These are phyloP conservation scores for Fusarium transvaalense DNA, from an alignment of 2,329 filamentous ascomycete genomes.

Conservation along the genomic window DNA sequence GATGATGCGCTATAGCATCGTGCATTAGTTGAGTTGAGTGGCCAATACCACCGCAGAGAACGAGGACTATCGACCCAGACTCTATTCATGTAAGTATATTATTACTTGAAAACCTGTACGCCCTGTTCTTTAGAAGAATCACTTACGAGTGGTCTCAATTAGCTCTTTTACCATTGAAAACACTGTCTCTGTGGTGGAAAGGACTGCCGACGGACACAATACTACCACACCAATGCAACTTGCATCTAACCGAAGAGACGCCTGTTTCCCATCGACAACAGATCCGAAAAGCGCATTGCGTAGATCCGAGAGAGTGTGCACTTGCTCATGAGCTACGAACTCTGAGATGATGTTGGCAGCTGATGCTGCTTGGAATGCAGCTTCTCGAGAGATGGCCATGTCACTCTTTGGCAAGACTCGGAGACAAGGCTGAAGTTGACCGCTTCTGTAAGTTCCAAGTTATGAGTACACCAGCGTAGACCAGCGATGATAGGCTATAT, in stretches of 20 bases:
- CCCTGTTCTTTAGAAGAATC: too few species aligned
- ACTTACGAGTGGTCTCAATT: conserved; percentile 5
- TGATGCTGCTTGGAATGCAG: background rate
- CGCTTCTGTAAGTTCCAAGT: background rate
- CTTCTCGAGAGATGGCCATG: background rate
- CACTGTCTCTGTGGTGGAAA: conserved; percentile 32
- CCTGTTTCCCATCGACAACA: background rate
- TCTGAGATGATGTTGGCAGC: conserved; percentile 29
- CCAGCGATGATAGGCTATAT: background rate
- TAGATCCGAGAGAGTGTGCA: conserved; percentile 19
- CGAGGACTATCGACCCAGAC: conserved; percentile 8
- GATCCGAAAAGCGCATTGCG: conserved; percentile 3
- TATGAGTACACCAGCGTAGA: background rate
- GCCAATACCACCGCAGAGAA: conserved; percentile 42
- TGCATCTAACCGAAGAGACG: too few species aligned
- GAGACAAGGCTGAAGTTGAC: background rate
- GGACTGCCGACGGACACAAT: conserved; percentile 38
- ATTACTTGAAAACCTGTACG: background rate
- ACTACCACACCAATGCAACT: conserved; percentile 21
- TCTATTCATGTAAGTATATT: background rate
- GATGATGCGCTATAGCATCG: conserved; percentile 36
- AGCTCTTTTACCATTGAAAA: conserved; percentile 16
- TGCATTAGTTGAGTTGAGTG: conserved; percentile 41
- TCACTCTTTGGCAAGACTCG: background rate
- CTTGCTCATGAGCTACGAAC: conserved; percentile 36